Evolutionary conservation across 129 eudicot species (phyloP).

Genomic region (Tagetes erecta): DNA sequence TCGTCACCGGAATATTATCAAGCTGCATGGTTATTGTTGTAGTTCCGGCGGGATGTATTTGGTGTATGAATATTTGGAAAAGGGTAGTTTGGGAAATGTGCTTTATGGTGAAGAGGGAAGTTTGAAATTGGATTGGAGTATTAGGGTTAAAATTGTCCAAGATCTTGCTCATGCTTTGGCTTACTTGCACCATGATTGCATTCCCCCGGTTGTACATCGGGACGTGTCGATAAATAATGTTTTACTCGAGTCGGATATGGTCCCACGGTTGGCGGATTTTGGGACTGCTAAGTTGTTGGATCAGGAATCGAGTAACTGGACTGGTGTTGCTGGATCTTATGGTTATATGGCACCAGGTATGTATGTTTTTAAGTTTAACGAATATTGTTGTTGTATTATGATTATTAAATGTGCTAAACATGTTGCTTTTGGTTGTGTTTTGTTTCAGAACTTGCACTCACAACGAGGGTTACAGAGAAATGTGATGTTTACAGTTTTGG

Average conservation of each 20-base stretch:
- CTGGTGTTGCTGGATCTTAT: constrained; percentile 81
- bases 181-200: constrained; percentile 91
- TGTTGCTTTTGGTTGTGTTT: constrained; percentile 5
- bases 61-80: constrained; percentile 78
- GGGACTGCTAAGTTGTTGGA: constrained; percentile 78
- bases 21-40: constrained; percentile 73
- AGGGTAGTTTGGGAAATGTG: constrained; percentile 74
- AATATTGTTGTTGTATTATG: too few species aligned
- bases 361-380: neutral
- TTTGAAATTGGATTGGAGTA: constrained; percentile 57
- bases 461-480: constrained; percentile 82
- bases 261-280: constrained; percentile 78
- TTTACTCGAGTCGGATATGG: constrained; percentile 66
- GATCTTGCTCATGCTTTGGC: constrained; percentile 87
- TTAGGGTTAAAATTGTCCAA: constrained; percentile 64
- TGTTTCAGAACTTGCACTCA: constrained; percentile 70
- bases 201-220: constrained; percentile 77
- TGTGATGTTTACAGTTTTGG: constrained; percentile 94
- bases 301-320: constrained; percentile 63
- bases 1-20: constrained; percentile 82
- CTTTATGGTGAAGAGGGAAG: constrained; percentile 46
- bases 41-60: constrained; percentile 53
- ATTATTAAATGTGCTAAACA: too few species aligned
- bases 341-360: constrained; percentile 99
- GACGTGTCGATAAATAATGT: constrained; percentile 70